phyloP scores from a whole-genome alignment of 2,329 filamentous ascomycete genomes.

The Apiospora sp. region DNA sequence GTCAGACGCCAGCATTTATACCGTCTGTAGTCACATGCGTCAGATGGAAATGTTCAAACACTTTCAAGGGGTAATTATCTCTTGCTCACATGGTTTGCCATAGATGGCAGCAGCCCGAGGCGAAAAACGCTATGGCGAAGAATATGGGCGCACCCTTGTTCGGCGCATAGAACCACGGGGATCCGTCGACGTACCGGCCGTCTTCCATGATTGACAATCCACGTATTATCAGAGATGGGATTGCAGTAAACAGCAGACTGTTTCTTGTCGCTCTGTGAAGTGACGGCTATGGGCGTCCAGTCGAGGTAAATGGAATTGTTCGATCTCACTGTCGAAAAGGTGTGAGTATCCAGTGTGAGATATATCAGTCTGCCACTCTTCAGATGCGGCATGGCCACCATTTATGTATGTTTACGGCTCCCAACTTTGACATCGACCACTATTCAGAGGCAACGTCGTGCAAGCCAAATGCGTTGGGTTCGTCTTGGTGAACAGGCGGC shows the following conservation, averaged over 20 bases:
- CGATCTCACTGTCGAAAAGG: neutral
- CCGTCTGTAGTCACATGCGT: slow-evolving; percentile 45
- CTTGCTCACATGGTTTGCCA: slow-evolving; percentile 57
- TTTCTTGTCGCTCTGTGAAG: neutral
- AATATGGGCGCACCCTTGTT: slow-evolving; percentile 58
- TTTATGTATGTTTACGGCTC: neutral
- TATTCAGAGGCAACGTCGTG: neutral
- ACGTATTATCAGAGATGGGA: neutral
- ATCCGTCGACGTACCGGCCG: slow-evolving; percentile 49
- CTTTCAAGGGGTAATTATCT: too few species aligned
- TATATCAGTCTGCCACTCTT: neutral
- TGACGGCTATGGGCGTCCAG: neutral
- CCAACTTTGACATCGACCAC: too few species aligned
- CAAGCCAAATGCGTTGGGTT: neutral
- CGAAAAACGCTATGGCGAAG: slow-evolving; percentile 51
- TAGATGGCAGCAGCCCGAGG: slow-evolving; percentile 47
- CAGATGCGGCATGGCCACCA: neutral
- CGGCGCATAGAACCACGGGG: slow-evolving; percentile 55
- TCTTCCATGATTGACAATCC: slow-evolving; percentile 35
- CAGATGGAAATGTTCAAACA: neutral
- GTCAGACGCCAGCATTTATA: slow-evolving; percentile 66
- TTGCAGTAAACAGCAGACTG: neutral
- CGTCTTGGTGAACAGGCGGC: neutral
- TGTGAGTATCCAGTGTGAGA: neutral
- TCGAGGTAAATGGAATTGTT: neutral